These are phyloP conservation scores for Colletotrichum sublineola DNA, from an alignment of 2,329 filamentous ascomycete genomes.

Conservation along the genomic window DNA sequence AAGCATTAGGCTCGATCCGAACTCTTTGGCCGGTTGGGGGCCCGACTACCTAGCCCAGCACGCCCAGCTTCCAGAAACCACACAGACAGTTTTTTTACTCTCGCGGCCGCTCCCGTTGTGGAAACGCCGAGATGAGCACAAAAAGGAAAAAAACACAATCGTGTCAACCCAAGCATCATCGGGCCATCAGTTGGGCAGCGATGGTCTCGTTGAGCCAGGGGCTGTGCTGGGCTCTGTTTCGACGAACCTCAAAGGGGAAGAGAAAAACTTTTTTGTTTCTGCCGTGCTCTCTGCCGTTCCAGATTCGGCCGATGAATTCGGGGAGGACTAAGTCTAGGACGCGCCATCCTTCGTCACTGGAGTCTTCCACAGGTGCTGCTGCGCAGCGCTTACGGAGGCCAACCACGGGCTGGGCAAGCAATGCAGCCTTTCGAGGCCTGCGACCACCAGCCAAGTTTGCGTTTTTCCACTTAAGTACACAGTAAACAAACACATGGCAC, in stretches of 20 bases:
- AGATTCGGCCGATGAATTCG: neutral
- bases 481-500: slow-evolving; percentile 10
- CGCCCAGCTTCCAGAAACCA: slow-evolving; percentile 16
- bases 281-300: neutral
- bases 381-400: slow-evolving; percentile 37
- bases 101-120: slow-evolving; percentile 32
- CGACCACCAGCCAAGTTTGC: slow-evolving; percentile 1
- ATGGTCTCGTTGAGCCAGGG: slow-evolving; percentile 27
- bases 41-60: slow-evolving; percentile 7
- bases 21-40: slow-evolving; percentile 29
- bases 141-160: slow-evolving; percentile 29
- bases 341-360: neutral
- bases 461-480: slow-evolving; percentile 15
- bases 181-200: slow-evolving; percentile 39
- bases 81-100: slow-evolving; percentile 17
- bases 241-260: neutral
- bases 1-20: slow-evolving; percentile 35
- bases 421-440: slow-evolving; percentile 5
- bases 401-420: slow-evolving; percentile 27
- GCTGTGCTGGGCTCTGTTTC: slow-evolving; percentile 22
- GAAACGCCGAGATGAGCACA: slow-evolving; percentile 22
- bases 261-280: slow-evolving; percentile 5
- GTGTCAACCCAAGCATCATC: slow-evolving; percentile 18
- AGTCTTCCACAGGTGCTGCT: slow-evolving; percentile 1
- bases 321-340: neutral